A percentile compares a stretch with the other conserved stretches of the same genome.
Evolutionary conservation across 495 filamentous ascomycete species (phyloP).

Genomic region (Penicillium bialowiezense): DNA sequence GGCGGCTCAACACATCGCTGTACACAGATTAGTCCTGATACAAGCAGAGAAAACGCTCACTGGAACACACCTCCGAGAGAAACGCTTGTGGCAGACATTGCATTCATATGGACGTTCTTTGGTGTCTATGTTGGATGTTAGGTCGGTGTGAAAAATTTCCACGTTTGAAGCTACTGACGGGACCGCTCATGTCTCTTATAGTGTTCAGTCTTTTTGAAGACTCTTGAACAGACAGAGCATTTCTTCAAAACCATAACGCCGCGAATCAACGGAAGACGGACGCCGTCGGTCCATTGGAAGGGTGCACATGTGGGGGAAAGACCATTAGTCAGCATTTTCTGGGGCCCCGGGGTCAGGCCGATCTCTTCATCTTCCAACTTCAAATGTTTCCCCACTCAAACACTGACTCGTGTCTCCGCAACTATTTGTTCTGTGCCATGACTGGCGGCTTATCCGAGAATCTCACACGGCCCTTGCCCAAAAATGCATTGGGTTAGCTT

Average conservation of each 20-base stretch:
- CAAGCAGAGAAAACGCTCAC: neutral
- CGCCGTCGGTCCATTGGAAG: neutral
- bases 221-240: slow-evolving; percentile 50
- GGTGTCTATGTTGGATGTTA: slow-evolving; percentile 38
- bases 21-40: slow-evolving; percentile 11
- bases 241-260: slow-evolving; percentile 45
- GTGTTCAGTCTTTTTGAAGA: slow-evolving; percentile 55
- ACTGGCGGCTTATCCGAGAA: slow-evolving; percentile 9
- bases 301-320: slow-evolving; percentile 3
- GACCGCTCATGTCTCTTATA: slow-evolving; percentile 54
- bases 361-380: neutral
- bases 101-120: slow-evolving; percentile 55
- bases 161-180: slow-evolving; percentile 33
- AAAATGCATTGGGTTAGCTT: neutral
- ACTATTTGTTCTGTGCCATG: neutral
- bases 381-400: neutral
- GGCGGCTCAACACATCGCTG: slow-evolving; percentile 53
- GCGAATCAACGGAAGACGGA: neutral
- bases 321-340: slow-evolving; percentile 13
- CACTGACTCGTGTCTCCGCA: too few relatives aligned
- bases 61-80: slow-evolving; percentile 46
- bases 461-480: slow-evolving; percentile 2
- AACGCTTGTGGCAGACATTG: slow-evolving; percentile 50
- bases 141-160: neutral
- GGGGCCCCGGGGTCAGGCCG: slow-evolving; percentile 11